These are phyloP conservation scores for Starmerella potacharoeniae DNA, from an alignment of 805 yeast genomes.

Conservation along the genomic window DNA sequence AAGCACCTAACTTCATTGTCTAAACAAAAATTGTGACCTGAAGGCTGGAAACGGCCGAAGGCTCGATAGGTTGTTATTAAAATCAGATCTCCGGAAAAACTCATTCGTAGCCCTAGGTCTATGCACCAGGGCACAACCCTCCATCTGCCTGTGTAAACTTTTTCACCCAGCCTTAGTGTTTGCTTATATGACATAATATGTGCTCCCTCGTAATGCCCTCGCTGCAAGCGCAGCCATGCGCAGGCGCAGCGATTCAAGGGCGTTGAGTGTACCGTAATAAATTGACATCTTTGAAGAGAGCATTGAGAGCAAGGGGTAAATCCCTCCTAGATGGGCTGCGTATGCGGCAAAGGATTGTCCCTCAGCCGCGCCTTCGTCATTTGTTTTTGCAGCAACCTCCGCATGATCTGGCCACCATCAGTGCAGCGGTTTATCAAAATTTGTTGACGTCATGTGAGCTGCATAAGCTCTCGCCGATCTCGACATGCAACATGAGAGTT, in stretches of 20 bases:
- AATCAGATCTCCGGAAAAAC: neutral
- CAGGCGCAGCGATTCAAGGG: neutral
- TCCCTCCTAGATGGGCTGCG: too few species aligned
- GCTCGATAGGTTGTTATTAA: neutral
- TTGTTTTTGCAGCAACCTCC: neutral
- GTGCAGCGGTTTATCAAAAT: neutral
- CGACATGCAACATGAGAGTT: neutral
- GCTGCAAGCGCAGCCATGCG: neutral
- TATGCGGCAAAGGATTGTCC: neutral
- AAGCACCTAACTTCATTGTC: constrained; percentile 17
- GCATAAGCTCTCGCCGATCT: neutral
- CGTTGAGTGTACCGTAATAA: neutral
- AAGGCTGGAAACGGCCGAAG: neutral
- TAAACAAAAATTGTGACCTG: neutral
- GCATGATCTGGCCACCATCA: neutral
- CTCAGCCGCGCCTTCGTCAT: neutral
- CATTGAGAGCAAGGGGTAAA: too few species aligned
- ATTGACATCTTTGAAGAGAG: too few species aligned
- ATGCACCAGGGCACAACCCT: neutral
- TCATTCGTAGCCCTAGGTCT: neutral
- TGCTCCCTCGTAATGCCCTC: neutral
- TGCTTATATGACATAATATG: constrained; percentile 1
- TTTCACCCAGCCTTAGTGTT: neutral
- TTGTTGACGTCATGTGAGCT: neutral
- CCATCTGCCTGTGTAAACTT: neutral